Evolutionary conservation across 2,329 filamentous ascomycete genomes (phyloP).

Genomic region (Aureobasidium sp.): DNA sequence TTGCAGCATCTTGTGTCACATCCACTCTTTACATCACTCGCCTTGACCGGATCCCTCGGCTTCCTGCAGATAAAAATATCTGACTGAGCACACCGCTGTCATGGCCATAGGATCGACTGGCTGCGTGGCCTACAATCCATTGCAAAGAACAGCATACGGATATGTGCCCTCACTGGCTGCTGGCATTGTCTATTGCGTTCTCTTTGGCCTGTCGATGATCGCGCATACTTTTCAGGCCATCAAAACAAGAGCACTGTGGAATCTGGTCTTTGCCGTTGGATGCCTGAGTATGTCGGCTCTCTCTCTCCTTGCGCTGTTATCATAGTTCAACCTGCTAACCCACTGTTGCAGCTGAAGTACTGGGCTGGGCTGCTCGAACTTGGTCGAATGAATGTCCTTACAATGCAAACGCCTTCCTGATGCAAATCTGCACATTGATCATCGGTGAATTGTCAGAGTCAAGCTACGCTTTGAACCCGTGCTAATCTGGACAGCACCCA

Average conservation of each 20-base stretch:
- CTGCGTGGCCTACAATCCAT: conserved; percentile 14
- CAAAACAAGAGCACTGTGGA: conserved; percentile 14
- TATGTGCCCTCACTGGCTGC: conserved; percentile 16
- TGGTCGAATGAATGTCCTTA: conserved; percentile 13
- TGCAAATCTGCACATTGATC: conserved; percentile 26
- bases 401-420: conserved; percentile 34
- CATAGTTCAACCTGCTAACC: neutral
- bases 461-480: neutral
- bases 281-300: neutral
- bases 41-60: neutral
- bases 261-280: conserved; percentile 13
- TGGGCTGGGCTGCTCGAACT: conserved; percentile 16
- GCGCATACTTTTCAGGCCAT: conserved; percentile 14
- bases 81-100: neutral
- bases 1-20: neutral
- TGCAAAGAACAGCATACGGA: conserved; percentile 11
- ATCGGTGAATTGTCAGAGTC: neutral
- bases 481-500: conserved; percentile 39
- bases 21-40: neutral
- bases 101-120: conserved; percentile 15
- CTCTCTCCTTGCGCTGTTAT: neutral
- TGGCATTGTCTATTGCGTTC: conserved; percentile 16
- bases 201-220: conserved; percentile 16
- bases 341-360: neutral
- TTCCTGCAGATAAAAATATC: neutral